Conservation (phyloP, 2,329 filamentous ascomycete species). For the Torrubiella hemipterigena region DNA sequence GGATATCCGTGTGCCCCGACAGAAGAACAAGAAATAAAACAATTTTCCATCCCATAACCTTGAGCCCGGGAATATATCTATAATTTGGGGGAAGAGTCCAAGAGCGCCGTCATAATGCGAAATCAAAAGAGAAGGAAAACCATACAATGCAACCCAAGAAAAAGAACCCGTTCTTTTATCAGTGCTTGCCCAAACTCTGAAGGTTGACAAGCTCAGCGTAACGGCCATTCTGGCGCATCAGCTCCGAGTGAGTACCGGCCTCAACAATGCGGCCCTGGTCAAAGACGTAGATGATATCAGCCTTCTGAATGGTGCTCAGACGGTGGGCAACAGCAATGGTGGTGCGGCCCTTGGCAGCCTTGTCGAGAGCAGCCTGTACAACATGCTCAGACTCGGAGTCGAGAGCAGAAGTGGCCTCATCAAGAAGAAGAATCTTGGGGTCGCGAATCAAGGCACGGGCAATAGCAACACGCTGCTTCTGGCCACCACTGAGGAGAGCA, state of each 20-base stretch:
- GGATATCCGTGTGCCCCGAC: neutral
- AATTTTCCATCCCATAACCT: no score
- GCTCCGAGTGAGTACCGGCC: conserved; percentile 63
- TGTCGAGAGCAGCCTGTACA: conserved; percentile 70
- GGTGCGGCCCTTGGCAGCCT: conserved; percentile 70
- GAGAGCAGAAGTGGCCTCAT: conserved; percentile 69
- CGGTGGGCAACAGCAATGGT: conserved; percentile 93
- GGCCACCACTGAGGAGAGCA: conserved; percentile 72
- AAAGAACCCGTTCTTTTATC: conserved; percentile 11
- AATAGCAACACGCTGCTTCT: conserved; percentile 92
- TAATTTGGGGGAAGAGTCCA: neutral
- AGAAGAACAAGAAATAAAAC: neutral
- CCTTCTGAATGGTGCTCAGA: conserved; percentile 85
- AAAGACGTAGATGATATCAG: conserved; percentile 93
- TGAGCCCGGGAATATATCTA: no score
- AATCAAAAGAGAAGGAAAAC: conserved; percentile 3
- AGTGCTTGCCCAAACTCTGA: conserved; percentile 59
- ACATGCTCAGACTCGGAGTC: conserved; percentile 70
- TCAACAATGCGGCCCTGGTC: conserved; percentile 82
- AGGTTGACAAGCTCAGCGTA: conserved; percentile 72
- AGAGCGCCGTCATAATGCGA: no score
- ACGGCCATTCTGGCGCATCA: conserved; percentile 57
- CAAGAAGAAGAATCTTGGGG: conserved; percentile 73
- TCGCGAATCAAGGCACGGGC: conserved; percentile 84
- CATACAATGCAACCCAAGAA: neutral